Evolutionary conservation across 2,329 filamentous ascomycete species (phyloP), one percentile per base, ranked within the genome.

Genomic region (Sporothrix sp.): DNA sequence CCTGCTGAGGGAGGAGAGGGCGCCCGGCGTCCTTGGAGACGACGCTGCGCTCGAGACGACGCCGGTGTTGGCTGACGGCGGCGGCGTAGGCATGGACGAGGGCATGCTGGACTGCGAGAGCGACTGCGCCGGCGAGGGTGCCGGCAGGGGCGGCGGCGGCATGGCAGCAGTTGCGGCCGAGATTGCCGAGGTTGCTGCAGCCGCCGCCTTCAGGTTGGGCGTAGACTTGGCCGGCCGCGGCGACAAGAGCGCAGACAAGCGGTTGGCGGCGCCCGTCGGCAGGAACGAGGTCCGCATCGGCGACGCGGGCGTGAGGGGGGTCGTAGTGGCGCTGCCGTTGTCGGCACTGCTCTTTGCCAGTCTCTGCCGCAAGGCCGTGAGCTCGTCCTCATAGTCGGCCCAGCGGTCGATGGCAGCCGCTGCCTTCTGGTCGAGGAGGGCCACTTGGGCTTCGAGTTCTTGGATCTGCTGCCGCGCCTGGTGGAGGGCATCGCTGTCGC

Each of bases 321-420:
- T 54, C 10, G 47, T 33, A 58, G 13, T 44, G 55, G 52, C 52
- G 62, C 44, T 45, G 56, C 54, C 38, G 55, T 54, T 42, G 54
- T 56, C 4, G 58, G 54, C 53, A 60, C 18, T 38, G 2, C 30
- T 16, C 7, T 58, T 56, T 14, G 51, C 33, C 50, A 65, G 51
- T 49, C 59, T 56, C 37, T 53, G 44, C 42, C 78, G 78, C 50
- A 88, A 71, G 39, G 67, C 71, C 39, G 78, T 72, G 36, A 89
- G 74, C 63, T 89, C 84, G 65, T 88, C 85, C 67, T 91, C 86
- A 72, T 88, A 89, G 69, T 88, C 83, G 61, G 85, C 84, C 76
- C 77, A 82, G 62, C 75, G 76, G 65, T 81, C 76, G 55, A 79
- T 74, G 63, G 72, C 72, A 30, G 80, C 78, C 3, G 81, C 76